Percentiles rank a stretch among this genome's conserved stretches.
phyloP scores from a whole-genome alignment of 2,329 filamentous ascomycete genomes.

The Talaromyces sp. region DNA sequence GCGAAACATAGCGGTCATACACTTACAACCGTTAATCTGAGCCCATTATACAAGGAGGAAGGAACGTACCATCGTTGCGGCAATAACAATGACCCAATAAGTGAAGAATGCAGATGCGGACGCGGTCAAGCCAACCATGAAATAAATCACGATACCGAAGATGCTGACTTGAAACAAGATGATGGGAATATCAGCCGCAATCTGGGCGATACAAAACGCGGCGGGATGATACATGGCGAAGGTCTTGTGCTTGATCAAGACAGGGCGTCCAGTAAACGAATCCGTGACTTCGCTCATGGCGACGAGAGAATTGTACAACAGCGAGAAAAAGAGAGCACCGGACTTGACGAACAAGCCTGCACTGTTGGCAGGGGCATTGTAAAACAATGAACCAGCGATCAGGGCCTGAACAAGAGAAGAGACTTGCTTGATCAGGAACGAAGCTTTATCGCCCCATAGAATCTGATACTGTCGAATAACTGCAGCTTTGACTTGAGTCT shows the following conservation, averaged over 20 bases:
- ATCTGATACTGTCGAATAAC: slow-evolving; percentile 64
- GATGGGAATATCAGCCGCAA: slow-evolving; percentile 53
- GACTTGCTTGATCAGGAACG: slow-evolving; percentile 62
- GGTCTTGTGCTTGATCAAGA: slow-evolving; percentile 58
- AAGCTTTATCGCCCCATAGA: slow-evolving; percentile 63
- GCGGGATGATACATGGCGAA: slow-evolving; percentile 60
- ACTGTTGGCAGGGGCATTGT: slow-evolving; percentile 59
- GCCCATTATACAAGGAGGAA: not conserved
- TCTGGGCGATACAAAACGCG: slow-evolving; percentile 45
- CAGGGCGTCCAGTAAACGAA: slow-evolving; percentile 60
- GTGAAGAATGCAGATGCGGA: slow-evolving; percentile 61
- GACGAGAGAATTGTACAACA: slow-evolving; percentile 62
- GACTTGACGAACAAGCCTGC: slow-evolving; percentile 63
- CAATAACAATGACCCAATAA: slow-evolving; percentile 56
- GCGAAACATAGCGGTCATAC: slow-evolving; percentile 60
- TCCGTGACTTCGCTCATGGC: slow-evolving; percentile 66
- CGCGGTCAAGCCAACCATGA: slow-evolving; percentile 59
- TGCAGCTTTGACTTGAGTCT: slow-evolving; percentile 27
- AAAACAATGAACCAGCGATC: slow-evolving; percentile 66
- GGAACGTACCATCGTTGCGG: slow-evolving; percentile 51
- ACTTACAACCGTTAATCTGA: slow-evolving; percentile 33
- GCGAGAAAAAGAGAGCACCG: slow-evolving; percentile 63
- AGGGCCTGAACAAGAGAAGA: slow-evolving; percentile 60
- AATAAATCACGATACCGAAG: slow-evolving; percentile 62
- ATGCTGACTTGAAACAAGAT: slow-evolving; percentile 60